Percentiles rank a stretch among this genome's conserved stretches.
phyloP scores from a whole-genome alignment of 441 rosid species.

The Melianthus villosus region DNA sequence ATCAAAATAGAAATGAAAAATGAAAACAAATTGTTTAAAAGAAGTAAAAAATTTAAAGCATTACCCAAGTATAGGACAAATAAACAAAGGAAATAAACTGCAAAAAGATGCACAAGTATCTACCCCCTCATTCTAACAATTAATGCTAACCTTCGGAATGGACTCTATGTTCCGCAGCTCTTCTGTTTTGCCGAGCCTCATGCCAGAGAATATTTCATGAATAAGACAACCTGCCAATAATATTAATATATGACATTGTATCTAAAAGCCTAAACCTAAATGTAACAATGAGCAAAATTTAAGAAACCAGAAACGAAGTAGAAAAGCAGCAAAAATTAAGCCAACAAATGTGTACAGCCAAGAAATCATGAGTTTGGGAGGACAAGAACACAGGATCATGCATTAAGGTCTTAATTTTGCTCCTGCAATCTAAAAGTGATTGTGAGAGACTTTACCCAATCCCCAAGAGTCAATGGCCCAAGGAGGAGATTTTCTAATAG shows the following conservation, averaged over 20 bases:
- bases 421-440: background rate
- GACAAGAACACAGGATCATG: too few relatives aligned
- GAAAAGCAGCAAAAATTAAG: background rate
- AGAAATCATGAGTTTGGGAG: background rate
- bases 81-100: too few relatives aligned
- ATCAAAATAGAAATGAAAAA: constrained; percentile 30
- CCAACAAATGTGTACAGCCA: background rate
- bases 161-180: constrained; percentile 82
- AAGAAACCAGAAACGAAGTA: background rate
- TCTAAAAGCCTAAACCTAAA: too few relatives aligned
- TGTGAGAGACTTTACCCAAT: constrained; percentile 44
- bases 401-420: background rate
- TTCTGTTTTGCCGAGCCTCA: constrained; percentile 79
- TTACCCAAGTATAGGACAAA: too few relatives aligned
- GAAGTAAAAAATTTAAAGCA: background rate
- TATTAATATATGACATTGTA: too few relatives aligned
- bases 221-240: constrained; percentile 63
- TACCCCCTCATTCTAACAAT: constrained; percentile 5
- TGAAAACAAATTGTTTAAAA: background rate
- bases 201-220: constrained; percentile 78
- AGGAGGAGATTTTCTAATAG: constrained; percentile 88
- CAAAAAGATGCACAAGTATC: too few relatives aligned
- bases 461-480: constrained; percentile 99
- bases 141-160: constrained; percentile 77
- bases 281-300: background rate